phyloP scores from a whole-genome alignment of 2,329 filamentous ascomycete species.

The Penicillium brasilianum region DNA sequence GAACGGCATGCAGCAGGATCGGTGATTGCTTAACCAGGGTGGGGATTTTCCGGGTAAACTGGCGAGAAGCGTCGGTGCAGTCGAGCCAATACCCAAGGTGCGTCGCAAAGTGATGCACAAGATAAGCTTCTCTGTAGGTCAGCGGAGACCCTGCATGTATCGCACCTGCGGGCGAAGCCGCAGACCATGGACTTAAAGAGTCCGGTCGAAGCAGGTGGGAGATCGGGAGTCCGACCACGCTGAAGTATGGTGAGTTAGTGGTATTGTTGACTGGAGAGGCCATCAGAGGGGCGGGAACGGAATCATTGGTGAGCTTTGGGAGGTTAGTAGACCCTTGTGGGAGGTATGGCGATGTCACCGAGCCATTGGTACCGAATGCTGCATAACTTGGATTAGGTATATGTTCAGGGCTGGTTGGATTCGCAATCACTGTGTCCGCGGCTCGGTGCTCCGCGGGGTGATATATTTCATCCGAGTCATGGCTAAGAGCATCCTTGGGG shows the following conservation, averaged over 20 bases:
- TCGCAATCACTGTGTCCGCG: conserved; percentile 6
- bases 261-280: conserved; percentile 12
- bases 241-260: conserved; percentile 9
- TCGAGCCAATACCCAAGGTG: conserved; percentile 19
- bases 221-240: conserved; percentile 3
- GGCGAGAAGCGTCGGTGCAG: conserved; percentile 20
- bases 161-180: background rate
- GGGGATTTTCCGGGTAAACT: conserved; percentile 19
- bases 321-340: conserved; percentile 1
- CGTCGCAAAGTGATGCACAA: conserved; percentile 19
- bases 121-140: conserved; percentile 19
- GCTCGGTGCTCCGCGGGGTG: conserved; percentile 2
- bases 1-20: conserved; percentile 17
- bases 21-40: conserved; percentile 18
- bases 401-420: conserved; percentile 10
- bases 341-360: conserved; percentile 7
- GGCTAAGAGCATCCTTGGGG: conserved; percentile 2
- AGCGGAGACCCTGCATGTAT: conserved; percentile 13
- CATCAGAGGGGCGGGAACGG: conserved; percentile 6
- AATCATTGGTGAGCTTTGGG: conserved; percentile 4
- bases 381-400: conserved; percentile 2
- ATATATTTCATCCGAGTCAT: conserved; percentile 6
- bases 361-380: background rate
- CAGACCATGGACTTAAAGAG: conserved; percentile 13
- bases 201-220: conserved; percentile 8